phyloP scores from a whole-genome alignment of 1,284 basidiomycete species.

The Moesziomyces sp. region DNA sequence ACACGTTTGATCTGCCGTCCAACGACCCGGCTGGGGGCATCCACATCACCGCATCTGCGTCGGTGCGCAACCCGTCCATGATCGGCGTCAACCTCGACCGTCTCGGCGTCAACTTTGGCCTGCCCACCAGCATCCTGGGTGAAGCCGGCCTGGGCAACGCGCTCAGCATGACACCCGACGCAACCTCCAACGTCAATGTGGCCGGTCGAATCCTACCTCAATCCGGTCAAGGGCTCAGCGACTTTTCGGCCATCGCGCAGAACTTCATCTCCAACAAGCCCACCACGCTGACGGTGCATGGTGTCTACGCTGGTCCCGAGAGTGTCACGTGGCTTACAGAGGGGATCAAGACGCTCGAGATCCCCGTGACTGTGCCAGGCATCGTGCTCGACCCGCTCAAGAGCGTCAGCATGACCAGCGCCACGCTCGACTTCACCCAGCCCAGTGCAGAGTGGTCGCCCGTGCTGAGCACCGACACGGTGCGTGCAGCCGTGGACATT shows the following conservation, averaged over 20 bases:
- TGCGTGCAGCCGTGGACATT: slow-evolving; percentile 75
- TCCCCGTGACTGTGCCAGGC: slow-evolving; percentile 76
- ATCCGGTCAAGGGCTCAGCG: slow-evolving; percentile 71
- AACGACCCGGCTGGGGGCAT: slow-evolving; percentile 80
- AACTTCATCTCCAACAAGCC: slow-evolving; percentile 78
- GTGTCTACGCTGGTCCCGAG: slow-evolving; percentile 75
- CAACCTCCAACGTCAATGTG: slow-evolving; percentile 73
- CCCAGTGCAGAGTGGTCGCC: slow-evolving; percentile 71
- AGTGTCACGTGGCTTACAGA: slow-evolving; percentile 78
- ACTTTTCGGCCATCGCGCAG: slow-evolving; percentile 77
- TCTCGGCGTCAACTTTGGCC: slow-evolving; percentile 75
- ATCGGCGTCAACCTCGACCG: slow-evolving; percentile 77
- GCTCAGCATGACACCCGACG: slow-evolving; percentile 73
- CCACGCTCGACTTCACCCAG: slow-evolving; percentile 75
- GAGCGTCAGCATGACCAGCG: slow-evolving; percentile 74
- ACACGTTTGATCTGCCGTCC: slow-evolving; percentile 77
- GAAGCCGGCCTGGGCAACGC: slow-evolving; percentile 71
- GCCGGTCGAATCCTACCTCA: slow-evolving; percentile 77
- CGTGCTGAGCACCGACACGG: slow-evolving; percentile 73
- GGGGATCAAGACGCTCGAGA: slow-evolving; percentile 75
- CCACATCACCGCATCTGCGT: slow-evolving; percentile 75
- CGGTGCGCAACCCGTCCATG: slow-evolving; percentile 78
- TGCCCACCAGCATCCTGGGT: slow-evolving; percentile 73
- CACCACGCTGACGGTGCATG: slow-evolving; percentile 75
- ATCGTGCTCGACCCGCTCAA: slow-evolving; percentile 76